Base-by-base conservation (phyloP, 1,139 yeast genomes). In the Scheffersomyces stambukii region DNA sequence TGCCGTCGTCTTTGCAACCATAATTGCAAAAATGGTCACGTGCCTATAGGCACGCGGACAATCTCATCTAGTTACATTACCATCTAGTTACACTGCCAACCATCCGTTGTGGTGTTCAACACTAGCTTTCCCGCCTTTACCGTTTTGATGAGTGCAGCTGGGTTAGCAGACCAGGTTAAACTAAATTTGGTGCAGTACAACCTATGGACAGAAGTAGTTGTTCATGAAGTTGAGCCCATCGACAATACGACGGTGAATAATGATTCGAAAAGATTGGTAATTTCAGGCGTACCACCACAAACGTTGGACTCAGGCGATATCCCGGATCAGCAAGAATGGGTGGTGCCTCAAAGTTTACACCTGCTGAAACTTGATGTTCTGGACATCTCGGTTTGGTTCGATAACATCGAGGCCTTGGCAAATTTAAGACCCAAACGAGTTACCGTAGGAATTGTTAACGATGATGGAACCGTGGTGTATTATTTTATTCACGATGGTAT, bases 381-480 rank as follows among this genome's bases (percentile, higher is more conserved):
- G 4, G 52, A 57, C 20, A 54, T 65, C n/a, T 44, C 51, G 24
- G 20, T 31, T 16, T 64, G 67, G 67, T 65, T 65, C 33, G 40
- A 29, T 2, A 40, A 28, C 11, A 47, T 61, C 8, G 40, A 37
- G 8, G 17, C 25, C 5, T 16, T 47, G 5, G 16, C 23, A 16
- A 23, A 24, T 4, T 20, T 21, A 3, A 47, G 63, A 32, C 72
- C 64, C 0, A 46, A 46, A 13, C 52, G 79, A 28, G 32, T 81
- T 2, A 58, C 78, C 1, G 52, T 78, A 48, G 86, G 75, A 1
- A 57, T 81, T 38, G 64, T 73, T 6, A 75, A 78, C 32, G 65
- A 66, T 31, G 89, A 81, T 48, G 79, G 83, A 0, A 77, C 86
- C 0, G 66, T 81, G 3, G 81, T 79, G 5, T 81, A 78, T 44